Percentiles rank a stretch among this genome's conserved stretches.
phyloP scores from a whole-genome alignment of 2,329 filamentous ascomycete species.

The Orbilia brochopaga region DNA sequence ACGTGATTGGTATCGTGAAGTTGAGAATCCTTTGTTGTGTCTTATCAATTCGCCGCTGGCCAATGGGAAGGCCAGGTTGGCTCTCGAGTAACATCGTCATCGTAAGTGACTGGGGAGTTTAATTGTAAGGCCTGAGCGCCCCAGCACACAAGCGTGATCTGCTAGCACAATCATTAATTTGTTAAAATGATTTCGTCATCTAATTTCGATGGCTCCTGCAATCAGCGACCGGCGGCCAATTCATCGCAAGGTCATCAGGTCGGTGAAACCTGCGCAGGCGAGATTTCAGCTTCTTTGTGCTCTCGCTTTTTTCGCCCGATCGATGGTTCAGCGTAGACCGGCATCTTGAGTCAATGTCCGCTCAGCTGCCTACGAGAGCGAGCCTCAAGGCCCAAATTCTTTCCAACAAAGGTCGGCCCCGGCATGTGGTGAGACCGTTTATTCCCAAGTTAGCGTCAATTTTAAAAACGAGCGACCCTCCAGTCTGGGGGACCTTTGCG shows the following conservation, averaged over 20 bases:
- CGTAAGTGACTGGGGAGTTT: constrained; percentile 42
- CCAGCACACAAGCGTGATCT: constrained; percentile 37
- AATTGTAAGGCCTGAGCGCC: constrained; percentile 27
- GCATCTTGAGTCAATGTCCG: constrained; percentile 2
- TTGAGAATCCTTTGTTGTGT: constrained; percentile 16
- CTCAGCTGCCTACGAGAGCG: constrained; percentile 5
- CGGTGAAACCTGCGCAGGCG: constrained; percentile 25
- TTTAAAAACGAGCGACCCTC: too few species aligned
- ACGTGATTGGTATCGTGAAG: constrained; percentile 8
- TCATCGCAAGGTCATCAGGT: constrained; percentile 16
- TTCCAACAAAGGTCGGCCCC: constrained; percentile 19
- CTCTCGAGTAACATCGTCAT: constrained; percentile 26
- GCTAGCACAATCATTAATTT: constrained; percentile 23
- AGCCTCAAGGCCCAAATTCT: background rate
- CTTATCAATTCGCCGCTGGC: constrained; percentile 32
- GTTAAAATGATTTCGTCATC: constrained; percentile 31
- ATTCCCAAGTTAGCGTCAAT: constrained; percentile 4
- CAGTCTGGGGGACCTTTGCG: constrained; percentile 3
- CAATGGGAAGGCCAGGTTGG: constrained; percentile 43
- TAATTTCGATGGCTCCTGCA: constrained; percentile 24
- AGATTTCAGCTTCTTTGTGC: background rate
- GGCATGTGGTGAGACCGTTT: constrained; percentile 32
- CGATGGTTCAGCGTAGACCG: constrained; percentile 7
- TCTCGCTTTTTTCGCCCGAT: constrained; percentile 23
- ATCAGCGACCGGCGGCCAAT: constrained; percentile 8